Percentiles rank a stretch among this genome's conserved stretches.
phyloP scores from a whole-genome alignment of 352 stramenopile genomes.

The Phytophthora tentaculata region DNA sequence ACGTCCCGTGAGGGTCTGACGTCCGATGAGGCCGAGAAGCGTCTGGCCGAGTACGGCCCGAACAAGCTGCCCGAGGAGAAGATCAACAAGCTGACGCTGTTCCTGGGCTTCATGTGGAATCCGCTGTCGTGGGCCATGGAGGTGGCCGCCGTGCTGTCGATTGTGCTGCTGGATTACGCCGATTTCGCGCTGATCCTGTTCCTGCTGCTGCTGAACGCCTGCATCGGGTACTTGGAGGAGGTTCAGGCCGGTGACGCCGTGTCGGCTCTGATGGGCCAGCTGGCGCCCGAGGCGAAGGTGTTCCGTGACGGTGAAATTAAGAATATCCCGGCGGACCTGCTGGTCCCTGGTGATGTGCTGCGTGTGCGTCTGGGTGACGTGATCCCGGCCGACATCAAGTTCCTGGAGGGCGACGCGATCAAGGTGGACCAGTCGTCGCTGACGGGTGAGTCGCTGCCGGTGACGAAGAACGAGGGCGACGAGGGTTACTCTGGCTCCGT shows the following conservation, averaged over 20 bases:
- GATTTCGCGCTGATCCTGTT: constrained; percentile 80
- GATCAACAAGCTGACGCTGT: constrained; percentile 81
- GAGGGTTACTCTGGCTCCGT: constrained; percentile 86
- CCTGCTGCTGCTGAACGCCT: constrained; percentile 73
- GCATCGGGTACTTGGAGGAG: constrained; percentile 84
- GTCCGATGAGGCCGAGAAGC: constrained; percentile 74
- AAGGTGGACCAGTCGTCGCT: constrained; percentile 93
- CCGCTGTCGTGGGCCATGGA: constrained; percentile 87
- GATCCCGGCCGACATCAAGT: constrained; percentile 92
- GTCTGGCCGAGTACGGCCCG: constrained; percentile 74
- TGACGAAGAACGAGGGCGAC: constrained; percentile 84
- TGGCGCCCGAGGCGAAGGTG: constrained; percentile 86
- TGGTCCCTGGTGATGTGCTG: constrained; percentile 81
- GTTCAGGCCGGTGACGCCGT: constrained; percentile 90
- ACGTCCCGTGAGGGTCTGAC: constrained; percentile 72
- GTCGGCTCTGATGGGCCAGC: constrained; percentile 86
- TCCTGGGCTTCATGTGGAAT: constrained; percentile 86
- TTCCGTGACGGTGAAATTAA: constrained; percentile 84
- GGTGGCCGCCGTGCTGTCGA: constrained; percentile 70
- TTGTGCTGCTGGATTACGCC: constrained; percentile 80
- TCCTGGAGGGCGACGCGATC: constrained; percentile 80
- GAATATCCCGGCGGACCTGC: constrained; percentile 65
- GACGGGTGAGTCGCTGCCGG: constrained; percentile 94
- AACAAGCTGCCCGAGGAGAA: constrained; percentile 86
- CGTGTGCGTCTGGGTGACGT: constrained; percentile 89